These are phyloP conservation scores for Colletotrichum navitas DNA, from an alignment of 2,329 filamentous ascomycete species.

Conservation along the genomic window DNA sequence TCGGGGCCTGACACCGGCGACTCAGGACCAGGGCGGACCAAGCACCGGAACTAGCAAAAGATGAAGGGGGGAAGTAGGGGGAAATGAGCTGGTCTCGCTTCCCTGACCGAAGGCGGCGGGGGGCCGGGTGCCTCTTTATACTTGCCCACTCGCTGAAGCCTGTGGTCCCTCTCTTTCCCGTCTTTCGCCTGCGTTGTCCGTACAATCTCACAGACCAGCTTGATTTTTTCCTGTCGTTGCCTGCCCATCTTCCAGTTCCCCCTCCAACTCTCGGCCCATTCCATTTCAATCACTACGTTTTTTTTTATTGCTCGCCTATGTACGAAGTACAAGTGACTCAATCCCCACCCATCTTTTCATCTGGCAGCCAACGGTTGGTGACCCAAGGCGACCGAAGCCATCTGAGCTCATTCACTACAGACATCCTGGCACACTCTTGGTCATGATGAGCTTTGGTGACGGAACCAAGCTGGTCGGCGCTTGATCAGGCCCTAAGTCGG, in stretches of 20 bases:
- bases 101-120: conserved; percentile 40
- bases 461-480: conserved; percentile 4
- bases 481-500: background rate
- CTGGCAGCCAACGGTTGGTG: background rate
- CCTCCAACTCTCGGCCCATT: conserved; percentile 27
- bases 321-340: conserved; percentile 29
- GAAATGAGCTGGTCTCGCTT: conserved; percentile 12
- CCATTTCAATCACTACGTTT: background rate
- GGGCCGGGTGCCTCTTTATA: conserved; percentile 39
- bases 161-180: conserved; percentile 28
- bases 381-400: conserved; percentile 26
- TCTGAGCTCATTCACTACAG: background rate
- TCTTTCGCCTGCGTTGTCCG: conserved; percentile 40
- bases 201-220: conserved; percentile 34
- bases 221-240: conserved; percentile 7
- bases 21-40: conserved; percentile 36
- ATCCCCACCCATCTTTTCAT: conserved; percentile 14
- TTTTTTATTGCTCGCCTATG: conserved; percentile 14
- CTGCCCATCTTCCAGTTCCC: background rate
- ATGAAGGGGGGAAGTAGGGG: conserved; percentile 35
- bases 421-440: background rate
- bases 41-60: conserved; percentile 27
- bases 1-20: conserved; percentile 35
- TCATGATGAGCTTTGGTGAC: conserved; percentile 18
- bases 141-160: conserved; percentile 33